A percentile compares a stretch with the other conserved stretches of the same genome.
phyloP scores from a whole-genome alignment of 768 basidiomycete genomes.

The Epithele typhae region DNA sequence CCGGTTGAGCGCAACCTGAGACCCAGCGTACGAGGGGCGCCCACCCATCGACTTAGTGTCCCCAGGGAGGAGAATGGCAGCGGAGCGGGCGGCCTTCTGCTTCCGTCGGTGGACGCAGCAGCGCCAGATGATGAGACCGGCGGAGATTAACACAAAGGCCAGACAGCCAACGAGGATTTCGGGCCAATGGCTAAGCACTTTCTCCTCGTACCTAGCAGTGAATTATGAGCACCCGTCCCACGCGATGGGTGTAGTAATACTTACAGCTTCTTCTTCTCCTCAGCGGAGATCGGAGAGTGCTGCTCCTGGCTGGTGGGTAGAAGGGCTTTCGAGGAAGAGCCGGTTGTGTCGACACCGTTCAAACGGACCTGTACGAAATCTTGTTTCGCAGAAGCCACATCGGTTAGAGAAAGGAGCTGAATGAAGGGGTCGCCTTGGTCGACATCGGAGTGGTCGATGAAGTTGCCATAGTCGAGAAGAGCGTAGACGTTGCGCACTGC shows the following conservation, averaged over 20 bases:
- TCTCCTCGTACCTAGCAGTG: constrained; percentile 23
- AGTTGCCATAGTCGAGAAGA: constrained; percentile 68
- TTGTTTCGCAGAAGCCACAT: constrained; percentile 45
- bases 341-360: constrained; percentile 52
- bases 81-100: constrained; percentile 7
- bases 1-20: constrained; percentile 12
- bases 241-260: neutral
- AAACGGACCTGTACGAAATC: constrained; percentile 68
- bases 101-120: constrained; percentile 24
- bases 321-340: constrained; percentile 50
- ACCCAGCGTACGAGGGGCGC: too few relatives aligned
- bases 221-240: neutral
- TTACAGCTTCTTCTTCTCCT: constrained; percentile 25
- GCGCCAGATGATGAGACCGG: constrained; percentile 26
- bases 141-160: constrained; percentile 23
- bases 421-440: constrained; percentile 57
- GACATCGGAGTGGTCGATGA: constrained; percentile 45
- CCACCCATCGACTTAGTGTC: too few relatives aligned
- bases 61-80: constrained; percentile 8
- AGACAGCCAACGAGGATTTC: constrained; percentile 30
- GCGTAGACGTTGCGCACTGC: constrained; percentile 75
- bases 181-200: constrained; percentile 26
- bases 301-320: constrained; percentile 36
- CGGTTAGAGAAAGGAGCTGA: constrained; percentile 61
- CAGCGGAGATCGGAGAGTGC: constrained; percentile 13